These are phyloP conservation scores for Dendrocalamus sinicus DNA, from an alignment of 176 grass and related monocot genomes.

Conservation along the genomic window DNA sequence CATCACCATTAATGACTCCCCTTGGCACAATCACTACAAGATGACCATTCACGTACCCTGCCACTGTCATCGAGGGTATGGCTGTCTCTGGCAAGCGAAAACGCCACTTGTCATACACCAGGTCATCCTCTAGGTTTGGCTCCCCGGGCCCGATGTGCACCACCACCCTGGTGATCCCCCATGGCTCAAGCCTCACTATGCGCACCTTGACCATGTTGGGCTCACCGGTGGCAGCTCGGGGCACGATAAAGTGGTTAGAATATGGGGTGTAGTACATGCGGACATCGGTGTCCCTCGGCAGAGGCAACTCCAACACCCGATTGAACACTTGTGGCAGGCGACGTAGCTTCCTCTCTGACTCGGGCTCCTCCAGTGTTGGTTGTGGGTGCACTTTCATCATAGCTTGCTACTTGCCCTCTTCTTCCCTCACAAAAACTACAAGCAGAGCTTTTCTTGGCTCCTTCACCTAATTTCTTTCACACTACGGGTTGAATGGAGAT, in stretches of 20 bases:
- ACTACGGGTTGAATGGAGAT: background rate
- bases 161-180: conserved; percentile 52
- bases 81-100: conserved; percentile 33
- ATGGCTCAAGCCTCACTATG: conserved; percentile 25
- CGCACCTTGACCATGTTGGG: conserved; percentile 26
- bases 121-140: conserved; percentile 23
- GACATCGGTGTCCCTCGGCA: conserved; percentile 36
- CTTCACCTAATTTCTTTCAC: background rate
- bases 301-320: conserved; percentile 54
- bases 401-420: background rate
- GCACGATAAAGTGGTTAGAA: conserved; percentile 28
- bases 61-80: conserved; percentile 34
- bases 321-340: conserved; percentile 48
- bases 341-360: conserved; percentile 26
- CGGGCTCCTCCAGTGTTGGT: background rate
- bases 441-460: background rate
- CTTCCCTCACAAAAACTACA: background rate
- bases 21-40: conserved; percentile 55
- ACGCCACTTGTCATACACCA: conserved; percentile 55
- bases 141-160: conserved; percentile 12
- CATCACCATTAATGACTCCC: background rate
- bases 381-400: conserved; percentile 16
- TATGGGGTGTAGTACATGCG: background rate
- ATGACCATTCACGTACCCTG: conserved; percentile 23
- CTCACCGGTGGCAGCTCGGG: background rate